A percentile compares a stretch with the other conserved stretches of the same genome.
Conservation (phyloP, 2,329 filamentous ascomycete genomes). For the Botrytis porri region DNA sequence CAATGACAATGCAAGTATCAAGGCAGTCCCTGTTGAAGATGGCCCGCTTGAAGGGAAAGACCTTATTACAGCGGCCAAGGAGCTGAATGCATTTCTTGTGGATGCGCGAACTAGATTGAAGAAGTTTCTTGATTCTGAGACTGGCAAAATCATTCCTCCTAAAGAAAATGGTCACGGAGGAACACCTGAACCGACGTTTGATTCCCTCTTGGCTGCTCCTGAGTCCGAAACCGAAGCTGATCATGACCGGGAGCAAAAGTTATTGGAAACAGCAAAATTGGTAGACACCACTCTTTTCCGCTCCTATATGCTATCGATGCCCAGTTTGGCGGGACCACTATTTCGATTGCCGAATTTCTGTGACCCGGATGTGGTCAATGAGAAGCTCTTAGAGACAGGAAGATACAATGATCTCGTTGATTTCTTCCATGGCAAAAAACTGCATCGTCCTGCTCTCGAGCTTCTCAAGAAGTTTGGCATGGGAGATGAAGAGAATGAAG, state of each 20-base stretch:
- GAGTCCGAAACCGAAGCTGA: conserved; percentile 39
- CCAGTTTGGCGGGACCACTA: conserved; percentile 78
- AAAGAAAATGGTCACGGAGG: conserved; percentile 42
- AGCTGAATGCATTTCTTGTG: conserved; percentile 83
- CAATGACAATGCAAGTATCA: conserved; percentile 55
- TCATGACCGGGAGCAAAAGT: conserved; percentile 64
- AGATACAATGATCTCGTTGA: conserved; percentile 95
- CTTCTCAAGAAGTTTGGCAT: conserved; percentile 78
- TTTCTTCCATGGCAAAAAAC: conserved; percentile 91
- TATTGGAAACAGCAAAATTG: conserved; percentile 73
- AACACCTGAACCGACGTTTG: conserved; percentile 50
- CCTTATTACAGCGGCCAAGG: conserved; percentile 74
- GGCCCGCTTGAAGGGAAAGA: conserved; percentile 73
- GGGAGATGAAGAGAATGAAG: conserved; percentile 49
- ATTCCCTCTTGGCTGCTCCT: conserved; percentile 51
- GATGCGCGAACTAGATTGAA: conserved; percentile 71
- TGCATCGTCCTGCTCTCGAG: conserved; percentile 83
- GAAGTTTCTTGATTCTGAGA: conserved; percentile 59
- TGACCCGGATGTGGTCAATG: conserved; percentile 91
- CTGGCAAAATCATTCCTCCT: conserved; percentile 56
- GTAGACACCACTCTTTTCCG: conserved; percentile 95
- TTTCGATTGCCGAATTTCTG: conserved; percentile 98
- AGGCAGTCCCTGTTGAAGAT: conserved; percentile 47
- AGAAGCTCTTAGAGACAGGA: conserved; percentile 82
- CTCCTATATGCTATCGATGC: conserved; percentile 89